Percentiles rank a stretch among this genome's conserved stretches.
Conservation (phyloP, 2,329 filamentous ascomycete species). For the Diaporthe nobilis region DNA sequence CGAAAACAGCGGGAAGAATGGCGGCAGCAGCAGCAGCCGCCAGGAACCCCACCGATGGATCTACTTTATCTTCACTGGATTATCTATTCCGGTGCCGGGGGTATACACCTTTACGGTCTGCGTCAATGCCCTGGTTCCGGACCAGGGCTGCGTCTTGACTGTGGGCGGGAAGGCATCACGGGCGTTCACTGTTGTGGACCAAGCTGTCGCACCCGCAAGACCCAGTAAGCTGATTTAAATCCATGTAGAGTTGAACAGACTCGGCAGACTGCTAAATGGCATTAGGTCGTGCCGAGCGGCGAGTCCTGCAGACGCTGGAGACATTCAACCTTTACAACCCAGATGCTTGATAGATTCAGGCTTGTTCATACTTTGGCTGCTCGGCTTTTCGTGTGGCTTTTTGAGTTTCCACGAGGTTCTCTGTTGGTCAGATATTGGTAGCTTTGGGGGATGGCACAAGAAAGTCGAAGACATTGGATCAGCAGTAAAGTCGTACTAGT, state of each 20-base stretch:
- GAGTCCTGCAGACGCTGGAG: background rate
- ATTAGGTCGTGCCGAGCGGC: background rate
- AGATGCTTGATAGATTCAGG: background rate
- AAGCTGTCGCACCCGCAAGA: background rate
- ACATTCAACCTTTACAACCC: background rate
- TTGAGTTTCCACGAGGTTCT: background rate
- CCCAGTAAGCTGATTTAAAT: slow-evolving; percentile 17
- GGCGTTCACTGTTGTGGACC: slow-evolving; percentile 14
- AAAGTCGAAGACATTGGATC: background rate
- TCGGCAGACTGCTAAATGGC: background rate
- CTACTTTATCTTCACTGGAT: slow-evolving; percentile 35
- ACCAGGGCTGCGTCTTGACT: background rate
- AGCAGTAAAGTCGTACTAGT: background rate
- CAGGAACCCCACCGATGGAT: slow-evolving; percentile 23
- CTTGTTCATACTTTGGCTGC: background rate
- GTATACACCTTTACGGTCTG: slow-evolving; percentile 10
- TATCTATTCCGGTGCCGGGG: slow-evolving; percentile 4
- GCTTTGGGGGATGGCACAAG: background rate
- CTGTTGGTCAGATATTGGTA: background rate
- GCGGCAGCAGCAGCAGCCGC: slow-evolving; percentile 32
- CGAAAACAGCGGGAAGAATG: background rate
- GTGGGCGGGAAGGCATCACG: slow-evolving; percentile 24
- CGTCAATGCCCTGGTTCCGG: background rate
- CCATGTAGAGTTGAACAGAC: too few relatives aligned
- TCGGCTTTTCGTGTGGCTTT: background rate